phyloP scores from a whole-genome alignment of 306 rosid genomes.

The Cucurbita ficifolia region DNA sequence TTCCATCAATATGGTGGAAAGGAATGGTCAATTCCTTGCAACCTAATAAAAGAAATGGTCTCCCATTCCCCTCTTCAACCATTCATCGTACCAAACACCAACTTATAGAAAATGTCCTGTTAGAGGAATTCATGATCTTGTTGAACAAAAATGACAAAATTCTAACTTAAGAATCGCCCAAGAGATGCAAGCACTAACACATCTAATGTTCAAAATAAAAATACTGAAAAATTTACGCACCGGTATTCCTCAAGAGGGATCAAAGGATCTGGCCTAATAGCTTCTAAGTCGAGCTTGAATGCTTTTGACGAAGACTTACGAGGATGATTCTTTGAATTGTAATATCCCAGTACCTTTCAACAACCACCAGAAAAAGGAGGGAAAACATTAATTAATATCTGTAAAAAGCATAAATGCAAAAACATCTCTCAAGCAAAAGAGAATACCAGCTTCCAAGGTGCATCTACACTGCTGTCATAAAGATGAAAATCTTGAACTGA shows the following conservation, averaged over 20 bases:
- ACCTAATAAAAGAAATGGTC: not conserved
- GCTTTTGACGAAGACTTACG: constrained; percentile 73
- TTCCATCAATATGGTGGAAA: not conserved
- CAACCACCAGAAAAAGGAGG: constrained; percentile 13
- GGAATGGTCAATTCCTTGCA: not conserved
- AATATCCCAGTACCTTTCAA: constrained; percentile 69
- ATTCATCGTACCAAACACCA: not conserved
- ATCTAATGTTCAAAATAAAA: not conserved
- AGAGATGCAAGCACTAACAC: not conserved
- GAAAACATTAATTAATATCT: not conserved
- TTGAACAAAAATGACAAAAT: not conserved
- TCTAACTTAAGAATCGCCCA: not conserved
- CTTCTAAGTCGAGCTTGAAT: constrained; percentile 84
- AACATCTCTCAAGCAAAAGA: not conserved
- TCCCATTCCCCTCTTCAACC: not conserved
- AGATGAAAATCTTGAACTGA: constrained; percentile 68
- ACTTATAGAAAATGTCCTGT: not conserved
- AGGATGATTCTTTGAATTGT: constrained; percentile 74
- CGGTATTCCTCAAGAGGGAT: constrained; percentile 96
- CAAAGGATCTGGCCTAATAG: constrained; percentile 86
- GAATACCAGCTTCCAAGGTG: constrained; percentile 89
- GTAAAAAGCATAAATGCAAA: constrained; percentile 7
- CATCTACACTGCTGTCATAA: constrained; percentile 61
- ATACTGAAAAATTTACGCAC: constrained; percentile 21
- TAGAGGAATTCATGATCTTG: not conserved